Percentiles rank a stretch among this genome's conserved stretches.
phyloP scores from a whole-genome alignment of 2,329 filamentous ascomycete species.

The Berkeleyomyces rouxiae region DNA sequence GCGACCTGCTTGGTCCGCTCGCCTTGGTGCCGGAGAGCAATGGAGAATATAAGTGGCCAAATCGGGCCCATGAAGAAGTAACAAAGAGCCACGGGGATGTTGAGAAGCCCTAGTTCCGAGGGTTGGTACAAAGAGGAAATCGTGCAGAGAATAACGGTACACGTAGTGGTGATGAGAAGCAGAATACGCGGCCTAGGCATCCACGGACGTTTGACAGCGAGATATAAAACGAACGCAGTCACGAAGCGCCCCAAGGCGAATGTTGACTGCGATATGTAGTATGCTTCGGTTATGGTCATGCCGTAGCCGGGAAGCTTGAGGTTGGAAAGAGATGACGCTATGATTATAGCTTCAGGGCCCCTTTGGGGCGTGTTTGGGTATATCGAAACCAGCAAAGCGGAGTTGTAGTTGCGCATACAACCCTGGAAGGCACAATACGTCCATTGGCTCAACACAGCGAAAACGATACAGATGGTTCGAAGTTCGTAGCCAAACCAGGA shows the following conservation, averaged over 20 bases:
- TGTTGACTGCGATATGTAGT: conserved; percentile 53
- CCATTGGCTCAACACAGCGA: conserved; percentile 63
- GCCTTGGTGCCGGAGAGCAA: conserved; percentile 65
- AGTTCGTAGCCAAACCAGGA: conserved; percentile 34
- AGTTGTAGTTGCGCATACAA: conserved; percentile 44
- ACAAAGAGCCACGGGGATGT: conserved; percentile 49
- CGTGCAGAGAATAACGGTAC: conserved; percentile 35
- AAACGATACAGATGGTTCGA: conserved; percentile 41
- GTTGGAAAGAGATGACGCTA: not conserved
- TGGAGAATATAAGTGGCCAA: conserved; percentile 66
- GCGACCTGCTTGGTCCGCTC: conserved; percentile 65
- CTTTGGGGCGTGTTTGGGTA: conserved; percentile 23
- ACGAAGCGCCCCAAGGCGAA: conserved; percentile 62
- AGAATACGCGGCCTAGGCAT: conserved; percentile 53
- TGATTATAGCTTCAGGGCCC: conserved; percentile 18
- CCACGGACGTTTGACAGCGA: conserved; percentile 30
- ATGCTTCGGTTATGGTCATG: conserved; percentile 44
- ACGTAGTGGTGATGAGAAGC: conserved; percentile 34
- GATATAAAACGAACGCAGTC: conserved; percentile 46
- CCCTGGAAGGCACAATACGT: conserved; percentile 64
- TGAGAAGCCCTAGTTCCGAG: conserved; percentile 32
- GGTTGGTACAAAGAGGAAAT: conserved; percentile 28
- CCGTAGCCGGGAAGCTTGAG: conserved; percentile 26
- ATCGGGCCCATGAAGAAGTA: conserved; percentile 71
- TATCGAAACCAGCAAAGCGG: conserved; percentile 28